A percentile compares a stretch with the other conserved stretches of the same genome.
phyloP scores from a whole-genome alignment of 2,329 filamentous ascomycete genomes.

The Exophiala oligosperma region DNA sequence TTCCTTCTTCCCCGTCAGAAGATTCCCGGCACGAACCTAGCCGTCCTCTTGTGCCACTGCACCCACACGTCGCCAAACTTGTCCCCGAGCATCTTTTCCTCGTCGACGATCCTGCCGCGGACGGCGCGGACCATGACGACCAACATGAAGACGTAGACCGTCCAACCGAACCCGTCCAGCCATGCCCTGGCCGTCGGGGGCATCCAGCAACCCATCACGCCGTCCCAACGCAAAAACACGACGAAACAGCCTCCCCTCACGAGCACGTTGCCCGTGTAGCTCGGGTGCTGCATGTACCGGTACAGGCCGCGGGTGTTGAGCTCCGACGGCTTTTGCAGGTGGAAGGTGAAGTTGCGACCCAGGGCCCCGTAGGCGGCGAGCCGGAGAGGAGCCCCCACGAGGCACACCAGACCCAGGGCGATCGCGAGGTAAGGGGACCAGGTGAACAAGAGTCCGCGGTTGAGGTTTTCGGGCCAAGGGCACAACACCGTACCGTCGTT shows the following conservation, averaged over 20 bases:
- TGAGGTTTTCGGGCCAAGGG: neutral
- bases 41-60: conserved; percentile 49
- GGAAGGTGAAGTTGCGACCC: conserved; percentile 56
- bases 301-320: conserved; percentile 53
- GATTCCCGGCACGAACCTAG: conserved; percentile 50
- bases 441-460: neutral
- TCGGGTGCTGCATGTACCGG: conserved; percentile 53
- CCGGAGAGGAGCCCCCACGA: conserved; percentile 31
- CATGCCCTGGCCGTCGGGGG: conserved; percentile 1
- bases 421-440: neutral
- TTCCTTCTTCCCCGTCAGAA: conserved; percentile 31
- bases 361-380: conserved; percentile 46
- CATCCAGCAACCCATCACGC: conserved; percentile 41
- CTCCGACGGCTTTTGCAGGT: conserved; percentile 47
- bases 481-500: neutral
- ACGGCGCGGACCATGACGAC: conserved; percentile 23
- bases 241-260: conserved; percentile 26
- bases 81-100: conserved; percentile 52
- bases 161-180: conserved; percentile 22
- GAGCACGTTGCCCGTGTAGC: conserved; percentile 48
- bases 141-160: neutral
- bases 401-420: neutral
- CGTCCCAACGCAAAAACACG: conserved; percentile 43
- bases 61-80: conserved; percentile 53
- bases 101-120: conserved; percentile 45